phyloP scores from a whole-genome alignment of 164 flowering plant species.

The Nelumbo lutea region DNA sequence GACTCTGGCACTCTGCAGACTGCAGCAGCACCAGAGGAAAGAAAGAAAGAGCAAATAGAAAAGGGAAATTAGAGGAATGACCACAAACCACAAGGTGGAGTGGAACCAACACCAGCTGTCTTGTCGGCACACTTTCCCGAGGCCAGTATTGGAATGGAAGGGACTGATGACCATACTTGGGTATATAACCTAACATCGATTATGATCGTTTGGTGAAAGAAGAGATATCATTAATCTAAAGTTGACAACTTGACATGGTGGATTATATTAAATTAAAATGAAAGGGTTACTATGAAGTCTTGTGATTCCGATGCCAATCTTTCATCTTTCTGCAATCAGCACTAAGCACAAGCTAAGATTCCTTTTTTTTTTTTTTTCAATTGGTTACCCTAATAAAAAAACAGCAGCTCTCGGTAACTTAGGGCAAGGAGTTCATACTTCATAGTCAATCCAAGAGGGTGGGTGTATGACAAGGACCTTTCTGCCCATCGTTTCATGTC shows the following conservation, averaged over 20 bases:
- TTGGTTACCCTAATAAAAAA: constrained; percentile 21
- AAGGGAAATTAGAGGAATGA: constrained; percentile 19
- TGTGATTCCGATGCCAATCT: constrained; percentile 14
- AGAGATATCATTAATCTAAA: constrained; percentile 32
- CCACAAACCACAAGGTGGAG: constrained; percentile 33
- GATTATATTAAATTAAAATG: constrained; percentile 16
- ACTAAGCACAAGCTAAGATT: constrained; percentile 21
- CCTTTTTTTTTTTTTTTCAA: constrained; percentile 5
- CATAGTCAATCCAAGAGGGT: constrained; percentile 27
- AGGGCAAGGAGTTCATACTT: constrained; percentile 28
- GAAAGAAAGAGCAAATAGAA: constrained; percentile 16
- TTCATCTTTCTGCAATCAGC: neutral
- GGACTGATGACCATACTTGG: constrained; percentile 16
- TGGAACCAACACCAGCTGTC: neutral
- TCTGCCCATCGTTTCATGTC: constrained; percentile 74
- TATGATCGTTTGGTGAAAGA: constrained; percentile 34
- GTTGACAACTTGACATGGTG: constrained; percentile 28
- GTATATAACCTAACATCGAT: constrained; percentile 25
- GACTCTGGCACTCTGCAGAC: too few relatives aligned
- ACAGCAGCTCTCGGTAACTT: constrained; percentile 13
- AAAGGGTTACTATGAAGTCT: neutral
- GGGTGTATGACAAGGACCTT: constrained; percentile 33
- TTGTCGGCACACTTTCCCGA: constrained; percentile 44
- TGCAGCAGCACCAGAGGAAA: neutral
- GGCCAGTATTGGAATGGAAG: constrained; percentile 33